A percentile compares a stretch with the other conserved stretches of the same genome.
Conservation (phyloP, 2,329 filamentous ascomycete genomes). For the Nothopassalora personata region DNA sequence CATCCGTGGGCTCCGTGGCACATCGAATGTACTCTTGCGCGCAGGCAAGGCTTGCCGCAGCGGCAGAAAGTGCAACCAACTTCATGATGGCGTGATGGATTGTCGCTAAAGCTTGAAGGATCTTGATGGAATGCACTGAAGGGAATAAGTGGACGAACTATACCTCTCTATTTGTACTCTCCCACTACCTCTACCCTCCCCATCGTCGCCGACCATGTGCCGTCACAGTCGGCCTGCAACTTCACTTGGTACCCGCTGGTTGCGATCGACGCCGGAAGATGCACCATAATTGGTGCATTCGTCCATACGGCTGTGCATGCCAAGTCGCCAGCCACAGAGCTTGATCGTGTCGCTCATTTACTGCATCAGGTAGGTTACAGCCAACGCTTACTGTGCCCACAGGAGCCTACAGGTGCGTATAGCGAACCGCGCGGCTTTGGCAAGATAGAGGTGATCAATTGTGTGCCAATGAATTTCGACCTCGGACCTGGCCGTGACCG, state of each 20-base stretch:
- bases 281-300: not conserved
- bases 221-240: not conserved
- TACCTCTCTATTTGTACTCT: not conserved
- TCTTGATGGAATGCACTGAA: not conserved
- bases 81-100: conserved; percentile 1
- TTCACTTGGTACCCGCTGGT: not conserved
- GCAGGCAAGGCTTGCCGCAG: not conserved
- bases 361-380: not conserved
- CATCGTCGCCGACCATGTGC: not conserved
- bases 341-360: not conserved
- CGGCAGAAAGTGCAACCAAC: not conserved
- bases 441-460: not conserved
- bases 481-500: not conserved
- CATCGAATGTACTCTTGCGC: conserved; percentile 8
- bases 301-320: not conserved
- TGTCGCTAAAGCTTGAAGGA: not conserved
- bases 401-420: not conserved
- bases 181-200: not conserved
- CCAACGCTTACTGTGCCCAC: not conserved
- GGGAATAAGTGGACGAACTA: not conserved
- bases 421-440: not conserved
- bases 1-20: conserved; percentile 1
- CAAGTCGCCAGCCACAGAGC: not conserved
- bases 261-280: not conserved
- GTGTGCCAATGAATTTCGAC: not conserved